These are phyloP conservation scores for Scedosporium aurantiacum DNA, from an alignment of 2,329 filamentous ascomycete genomes.

Conservation along the genomic window DNA sequence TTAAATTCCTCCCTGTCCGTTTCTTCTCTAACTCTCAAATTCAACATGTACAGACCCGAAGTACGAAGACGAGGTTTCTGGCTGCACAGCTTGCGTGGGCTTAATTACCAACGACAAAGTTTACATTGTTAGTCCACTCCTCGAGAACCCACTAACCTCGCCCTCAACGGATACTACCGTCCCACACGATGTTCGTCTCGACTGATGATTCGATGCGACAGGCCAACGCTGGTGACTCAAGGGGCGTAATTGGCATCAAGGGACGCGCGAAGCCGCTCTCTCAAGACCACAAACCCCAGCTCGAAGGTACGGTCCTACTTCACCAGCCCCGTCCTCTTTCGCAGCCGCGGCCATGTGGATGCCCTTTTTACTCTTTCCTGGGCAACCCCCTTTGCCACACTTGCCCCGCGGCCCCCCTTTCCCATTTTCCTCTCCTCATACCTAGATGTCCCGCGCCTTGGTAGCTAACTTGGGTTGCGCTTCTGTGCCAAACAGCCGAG, in stretches of 20 bases:
- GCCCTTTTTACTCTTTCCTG: neutral
- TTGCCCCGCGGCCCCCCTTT: too few species aligned
- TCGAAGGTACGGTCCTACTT: conserved; percentile 58
- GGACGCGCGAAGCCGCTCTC: conserved; percentile 94
- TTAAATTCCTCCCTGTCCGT: neutral
- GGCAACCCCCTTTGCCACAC: neutral
- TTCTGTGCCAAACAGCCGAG: conserved; percentile 50
- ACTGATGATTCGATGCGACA: conserved; percentile 24
- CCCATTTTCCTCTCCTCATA: too few species aligned
- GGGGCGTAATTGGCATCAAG: conserved; percentile 91
- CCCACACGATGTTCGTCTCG: neutral
- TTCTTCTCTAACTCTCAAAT: neutral
- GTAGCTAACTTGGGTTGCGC: neutral
- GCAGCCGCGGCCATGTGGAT: neutral
- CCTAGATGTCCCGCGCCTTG: neutral
- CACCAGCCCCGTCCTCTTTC: neutral
- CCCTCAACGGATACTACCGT: neutral
- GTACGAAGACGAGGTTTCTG: conserved; percentile 96
- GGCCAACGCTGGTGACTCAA: conserved; percentile 95
- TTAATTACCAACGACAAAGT: conserved; percentile 86
- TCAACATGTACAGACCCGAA: conserved; percentile 60
- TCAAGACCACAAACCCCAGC: conserved; percentile 98
- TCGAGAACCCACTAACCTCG: neutral
- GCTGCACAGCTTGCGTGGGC: conserved; percentile 89
- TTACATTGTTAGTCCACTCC: conserved; percentile 64